Base-by-base conservation (phyloP, 2,329 filamentous ascomycete species). In the Shiraia bambusicola region DNA sequence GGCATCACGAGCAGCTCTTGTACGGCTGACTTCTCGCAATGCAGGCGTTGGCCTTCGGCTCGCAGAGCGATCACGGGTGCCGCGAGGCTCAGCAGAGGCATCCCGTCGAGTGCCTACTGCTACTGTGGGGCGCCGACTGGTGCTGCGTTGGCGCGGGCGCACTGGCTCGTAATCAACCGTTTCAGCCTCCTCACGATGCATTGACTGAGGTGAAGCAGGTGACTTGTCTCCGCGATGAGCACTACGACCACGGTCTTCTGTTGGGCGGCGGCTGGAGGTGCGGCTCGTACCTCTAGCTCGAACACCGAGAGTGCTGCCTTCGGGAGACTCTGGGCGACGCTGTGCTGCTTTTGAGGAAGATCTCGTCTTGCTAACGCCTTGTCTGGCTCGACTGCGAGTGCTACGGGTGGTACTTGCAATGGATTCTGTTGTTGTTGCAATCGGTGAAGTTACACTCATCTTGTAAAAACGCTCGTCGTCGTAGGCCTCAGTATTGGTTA, bases 131-230 rank as follows among this genome's bases (percentile, higher is more conserved):
- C 72, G 72, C 37, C 71, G 72, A 51, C 76, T 80, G 11, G 70
- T 69, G 56, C 78, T 81, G 44, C 76, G 67, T 37, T 78, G 72
- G 30, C 74, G 71, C 19, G 72, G 71, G 34, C 75, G 72, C 22
- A 77, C 52, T 14, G 59, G 59, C 22, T 88, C 85, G 36, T 88
- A 84, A n/a, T 84, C 80, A 14, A 71, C 73, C 32, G 75, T 75
- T 30, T 76, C 77, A 29, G 76, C 73, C 42, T 77, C 80, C 2
- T 77, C 72, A 5, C 76, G 72, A 11, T 86, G 82, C 74, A 92
- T 84, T 3, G 89, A 87, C 15, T 90, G 72, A 1, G 91, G 89
- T 1, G 88, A 92, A 0, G 87, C 86, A 1, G 91, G 90, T 1
- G 90, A 95, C 35, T 83, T 78, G 13, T 80, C 61, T 25, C 56